Evolutionary conservation across 116 monocot genomes (phyloP).

Genomic region (Zostera marina): DNA sequence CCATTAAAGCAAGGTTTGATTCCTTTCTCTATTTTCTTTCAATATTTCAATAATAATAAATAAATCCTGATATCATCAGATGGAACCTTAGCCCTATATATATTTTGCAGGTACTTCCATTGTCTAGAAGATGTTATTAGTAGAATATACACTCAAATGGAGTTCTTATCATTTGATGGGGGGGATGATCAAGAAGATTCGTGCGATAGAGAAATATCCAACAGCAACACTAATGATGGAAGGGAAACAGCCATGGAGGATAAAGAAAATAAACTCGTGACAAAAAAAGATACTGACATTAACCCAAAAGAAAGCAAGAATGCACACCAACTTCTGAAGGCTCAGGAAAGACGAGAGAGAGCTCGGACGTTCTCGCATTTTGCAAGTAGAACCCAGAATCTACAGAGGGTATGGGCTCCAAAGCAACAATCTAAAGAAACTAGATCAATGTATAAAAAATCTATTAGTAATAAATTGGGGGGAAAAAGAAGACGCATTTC

Average conservation of each 20-base stretch:
- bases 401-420: constrained; percentile 68
- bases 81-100: no score
- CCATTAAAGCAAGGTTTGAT: constrained; percentile 63
- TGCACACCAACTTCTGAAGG: constrained; percentile 21
- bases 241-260: constrained; percentile 18
- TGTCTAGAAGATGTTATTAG: constrained; percentile 40
- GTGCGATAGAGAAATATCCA: constrained; percentile 22
- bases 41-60: background rate
- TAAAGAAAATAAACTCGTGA: constrained; percentile 2
- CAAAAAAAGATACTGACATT: background rate
- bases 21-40: background rate
- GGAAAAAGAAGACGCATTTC: constrained; percentile 21
- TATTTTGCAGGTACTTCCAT: constrained; percentile 43
- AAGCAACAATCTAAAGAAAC: constrained; percentile 23
- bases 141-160: constrained; percentile 58
- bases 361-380: constrained; percentile 47
- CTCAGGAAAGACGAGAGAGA: constrained; percentile 52
- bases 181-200: constrained; percentile 32
- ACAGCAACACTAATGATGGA: constrained; percentile 16
- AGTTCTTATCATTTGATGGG: constrained; percentile 54
- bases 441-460: constrained; percentile 6
- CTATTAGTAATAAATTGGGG: constrained; percentile 8
- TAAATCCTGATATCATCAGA: background rate
- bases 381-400: constrained; percentile 59
- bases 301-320: constrained; percentile 2